phyloP scores from a whole-genome alignment of 2,329 filamentous ascomycete genomes.

The Beauveria brongniartii region DNA sequence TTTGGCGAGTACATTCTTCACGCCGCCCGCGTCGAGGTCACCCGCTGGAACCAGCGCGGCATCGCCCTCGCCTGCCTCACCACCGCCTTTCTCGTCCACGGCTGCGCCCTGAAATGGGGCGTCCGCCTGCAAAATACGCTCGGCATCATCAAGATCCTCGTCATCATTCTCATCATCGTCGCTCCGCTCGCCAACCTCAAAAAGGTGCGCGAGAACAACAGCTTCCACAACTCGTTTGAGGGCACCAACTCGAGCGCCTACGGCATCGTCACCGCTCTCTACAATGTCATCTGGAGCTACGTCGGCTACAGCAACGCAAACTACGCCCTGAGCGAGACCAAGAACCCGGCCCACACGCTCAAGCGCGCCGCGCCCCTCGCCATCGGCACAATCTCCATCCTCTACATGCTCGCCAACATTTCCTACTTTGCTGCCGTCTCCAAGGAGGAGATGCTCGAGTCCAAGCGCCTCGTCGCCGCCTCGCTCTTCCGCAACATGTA shows the following conservation, averaged over 20 bases:
- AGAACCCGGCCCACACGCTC: conserved; percentile 55
- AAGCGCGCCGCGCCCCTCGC: conserved; percentile 57
- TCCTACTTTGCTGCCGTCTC: conserved; percentile 56
- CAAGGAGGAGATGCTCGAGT: conserved; percentile 43
- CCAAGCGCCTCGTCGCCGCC: conserved; percentile 44
- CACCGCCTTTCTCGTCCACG: conserved; percentile 57
- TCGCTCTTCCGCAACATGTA: conserved; percentile 50
- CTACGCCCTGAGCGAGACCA: conserved; percentile 57
- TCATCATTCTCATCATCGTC: conserved; percentile 58
- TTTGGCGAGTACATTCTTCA: conserved; percentile 65
- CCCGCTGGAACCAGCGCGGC: conserved; percentile 58
- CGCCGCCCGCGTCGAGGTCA: conserved; percentile 53
- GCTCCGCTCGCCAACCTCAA: conserved; percentile 53
- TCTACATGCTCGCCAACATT: conserved; percentile 61
- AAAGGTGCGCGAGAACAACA: conserved; percentile 49
- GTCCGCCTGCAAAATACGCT: conserved; percentile 59
- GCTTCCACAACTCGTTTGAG: conserved; percentile 55
- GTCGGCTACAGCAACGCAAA: conserved; percentile 63
- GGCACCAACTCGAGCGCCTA: conserved; percentile 60
- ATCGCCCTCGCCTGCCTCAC: conserved; percentile 61
- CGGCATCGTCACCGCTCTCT: conserved; percentile 59
- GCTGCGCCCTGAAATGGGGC: conserved; percentile 55
- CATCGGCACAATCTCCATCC: conserved; percentile 46
- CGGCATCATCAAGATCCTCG: conserved; percentile 56
- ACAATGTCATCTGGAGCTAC: conserved; percentile 66